Conservation (phyloP, 345 rosid genomes). For the Aegle marmelos region DNA sequence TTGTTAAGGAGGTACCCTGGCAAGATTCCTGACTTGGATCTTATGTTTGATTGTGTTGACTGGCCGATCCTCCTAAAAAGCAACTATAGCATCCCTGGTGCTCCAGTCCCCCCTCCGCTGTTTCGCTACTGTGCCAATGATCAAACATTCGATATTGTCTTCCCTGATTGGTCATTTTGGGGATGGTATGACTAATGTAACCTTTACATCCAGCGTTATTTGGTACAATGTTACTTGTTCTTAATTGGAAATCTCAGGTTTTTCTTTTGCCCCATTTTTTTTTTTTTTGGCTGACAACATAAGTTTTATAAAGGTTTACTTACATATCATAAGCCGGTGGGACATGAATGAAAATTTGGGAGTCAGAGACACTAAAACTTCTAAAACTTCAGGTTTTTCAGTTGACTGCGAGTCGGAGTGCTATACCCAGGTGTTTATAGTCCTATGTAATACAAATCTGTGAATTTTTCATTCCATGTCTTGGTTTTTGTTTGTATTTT, state of each 20-base stretch:
- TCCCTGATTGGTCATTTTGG: constrained; percentile 97
- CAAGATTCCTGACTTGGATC: constrained; percentile 69
- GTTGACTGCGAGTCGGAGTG: no score
- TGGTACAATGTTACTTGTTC: background rate
- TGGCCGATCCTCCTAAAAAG: constrained; percentile 49
- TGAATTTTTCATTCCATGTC: background rate
- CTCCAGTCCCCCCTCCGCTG: constrained; percentile 55
- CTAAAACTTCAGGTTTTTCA: no score
- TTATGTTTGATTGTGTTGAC: constrained; percentile 86
- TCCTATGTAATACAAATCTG: no score
- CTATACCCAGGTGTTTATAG: no score
- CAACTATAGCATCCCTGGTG: constrained; percentile 32
- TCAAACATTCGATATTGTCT: constrained; percentile 55
- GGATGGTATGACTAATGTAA: constrained; percentile 58
- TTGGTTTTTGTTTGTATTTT: background rate
- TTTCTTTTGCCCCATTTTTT: no score
- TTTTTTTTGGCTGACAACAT: no score
- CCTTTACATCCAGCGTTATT: background rate
- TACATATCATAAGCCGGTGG: no score
- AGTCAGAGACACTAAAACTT: no score
- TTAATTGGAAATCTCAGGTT: background rate
- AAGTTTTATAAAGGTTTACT: no score
- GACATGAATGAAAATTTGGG: no score
- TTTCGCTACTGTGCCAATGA: constrained; percentile 71
- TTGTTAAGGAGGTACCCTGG: constrained; percentile 75